Evolutionary conservation across 495 filamentous ascomycete genomes (phyloP).

Genomic region (Aspergillus wentii): DNA sequence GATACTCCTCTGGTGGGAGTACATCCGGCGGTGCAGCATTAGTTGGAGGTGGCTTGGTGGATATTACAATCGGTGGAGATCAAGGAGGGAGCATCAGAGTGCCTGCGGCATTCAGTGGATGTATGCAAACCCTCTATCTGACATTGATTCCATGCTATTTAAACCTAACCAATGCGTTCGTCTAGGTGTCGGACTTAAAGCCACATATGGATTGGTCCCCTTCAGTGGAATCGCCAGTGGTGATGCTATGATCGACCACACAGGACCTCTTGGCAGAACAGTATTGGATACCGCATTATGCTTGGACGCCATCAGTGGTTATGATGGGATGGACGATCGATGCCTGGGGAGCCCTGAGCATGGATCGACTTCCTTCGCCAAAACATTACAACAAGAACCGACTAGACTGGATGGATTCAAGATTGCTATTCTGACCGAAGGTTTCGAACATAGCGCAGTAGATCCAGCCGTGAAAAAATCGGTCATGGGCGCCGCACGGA

Average conservation of each 20-base stretch:
- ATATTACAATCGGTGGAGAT: constrained; percentile 55
- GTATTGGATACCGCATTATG: constrained; percentile 46
- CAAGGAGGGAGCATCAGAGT: constrained; percentile 59
- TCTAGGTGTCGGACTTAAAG: constrained; percentile 40
- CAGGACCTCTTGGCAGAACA: constrained; percentile 43
- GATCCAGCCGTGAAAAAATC: constrained; percentile 35
- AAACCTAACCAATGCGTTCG: no score
- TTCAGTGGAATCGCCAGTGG: constrained; percentile 43
- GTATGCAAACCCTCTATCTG: constrained; percentile 9
- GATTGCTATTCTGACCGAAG: constrained; percentile 49
- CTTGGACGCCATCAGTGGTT: constrained; percentile 49
- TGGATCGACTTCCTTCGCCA: constrained; percentile 33
- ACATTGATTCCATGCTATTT: background rate
- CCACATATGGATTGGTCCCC: constrained; percentile 48
- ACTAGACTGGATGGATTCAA: constrained; percentile 42
- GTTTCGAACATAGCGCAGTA: constrained; percentile 37
- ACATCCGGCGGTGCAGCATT: constrained; percentile 52
- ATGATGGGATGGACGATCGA: constrained; percentile 54
- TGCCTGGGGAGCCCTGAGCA: constrained; percentile 40
- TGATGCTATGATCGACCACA: constrained; percentile 43
- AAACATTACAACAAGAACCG: constrained; percentile 17
- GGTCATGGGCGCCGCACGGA: constrained; percentile 39
- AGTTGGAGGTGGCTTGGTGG: constrained; percentile 43
- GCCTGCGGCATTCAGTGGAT: constrained; percentile 45
- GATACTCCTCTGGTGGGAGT: constrained; percentile 51